Percentiles rank a stretch among this genome's conserved stretches.
Evolutionary conservation across 352 stramenopile genomes (phyloP).

Genomic region (Globisporangium paddicum): DNA sequence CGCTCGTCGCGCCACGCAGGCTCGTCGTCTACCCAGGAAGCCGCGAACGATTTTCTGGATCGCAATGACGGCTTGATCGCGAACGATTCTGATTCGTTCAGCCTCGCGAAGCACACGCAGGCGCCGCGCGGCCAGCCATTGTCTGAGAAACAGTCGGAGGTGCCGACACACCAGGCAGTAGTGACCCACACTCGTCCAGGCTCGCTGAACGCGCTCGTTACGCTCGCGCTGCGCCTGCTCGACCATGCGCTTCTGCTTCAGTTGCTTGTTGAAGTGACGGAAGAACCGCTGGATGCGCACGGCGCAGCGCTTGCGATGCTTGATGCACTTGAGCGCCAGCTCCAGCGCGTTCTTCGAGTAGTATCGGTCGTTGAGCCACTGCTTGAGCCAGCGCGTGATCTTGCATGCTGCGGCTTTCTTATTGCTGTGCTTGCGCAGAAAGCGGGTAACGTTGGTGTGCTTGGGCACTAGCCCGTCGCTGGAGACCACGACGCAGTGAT

Average conservation of each 20-base stretch:
- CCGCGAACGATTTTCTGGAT: constrained; percentile 42
- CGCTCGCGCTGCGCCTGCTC: constrained; percentile 20
- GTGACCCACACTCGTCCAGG: constrained; percentile 26
- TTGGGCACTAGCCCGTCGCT: constrained; percentile 43
- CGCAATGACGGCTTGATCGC: constrained; percentile 23
- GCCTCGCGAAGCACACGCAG: constrained; percentile 31
- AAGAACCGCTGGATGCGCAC: constrained; percentile 52
- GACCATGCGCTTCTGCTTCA: constrained; percentile 22
- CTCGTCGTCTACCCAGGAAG: constrained; percentile 30
- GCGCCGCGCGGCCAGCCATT: constrained; percentile 27
- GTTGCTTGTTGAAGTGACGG: constrained; percentile 23
- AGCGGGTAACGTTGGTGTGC: constrained; percentile 40
- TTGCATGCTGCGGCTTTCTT: constrained; percentile 24
- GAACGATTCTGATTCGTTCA: constrained; percentile 23
- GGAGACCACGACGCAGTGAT: constrained; percentile 33
- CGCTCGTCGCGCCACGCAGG: constrained; percentile 13
- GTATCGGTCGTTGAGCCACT: constrained; percentile 21
- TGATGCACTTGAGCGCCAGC: constrained; percentile 36
- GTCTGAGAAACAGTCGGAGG: constrained; percentile 28
- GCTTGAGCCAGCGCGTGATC: constrained; percentile 45
- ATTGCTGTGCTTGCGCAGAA: constrained; percentile 27
- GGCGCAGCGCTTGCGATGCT: constrained; percentile 31
- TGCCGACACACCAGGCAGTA: constrained; percentile 25
- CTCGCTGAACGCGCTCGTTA: constrained; percentile 14
- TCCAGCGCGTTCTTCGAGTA: constrained; percentile 41